Evolutionary conservation across 2,329 filamentous ascomycete genomes (phyloP), one percentile per base, ranked within the genome.

Genomic region (Fusarium chaquense): DNA sequence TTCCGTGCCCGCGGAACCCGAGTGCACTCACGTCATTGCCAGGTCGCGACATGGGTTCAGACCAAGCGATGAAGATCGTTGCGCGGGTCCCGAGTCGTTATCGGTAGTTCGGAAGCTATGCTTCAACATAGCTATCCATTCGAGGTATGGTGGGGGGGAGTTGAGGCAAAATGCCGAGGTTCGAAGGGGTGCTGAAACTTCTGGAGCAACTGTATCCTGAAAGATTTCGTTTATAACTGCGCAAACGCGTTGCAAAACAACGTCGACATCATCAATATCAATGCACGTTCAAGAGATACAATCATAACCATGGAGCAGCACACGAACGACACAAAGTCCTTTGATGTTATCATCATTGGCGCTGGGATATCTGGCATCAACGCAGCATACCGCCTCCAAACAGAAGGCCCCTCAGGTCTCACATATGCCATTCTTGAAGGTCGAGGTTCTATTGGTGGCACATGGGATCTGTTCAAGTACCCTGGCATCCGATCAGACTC

Each of bases 311-410:
- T 71, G 68, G 51, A 38, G 20, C 28, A 43, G 18, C 45, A 58
- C 13, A 12, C 35, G n/a, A 61, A 71, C 24, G 55, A 62, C 13
- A 22, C 11, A 15, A 50, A 59, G 8, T 49, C 26, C 8, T 68
- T 65, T 8, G 88, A 91, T 73, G 78, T 89, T 20, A 77, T 93
- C 72, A 88, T 94, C 70, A 80, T 94, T 54, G 92, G 92, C 15
- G 91, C 91, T 3, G 92, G 92, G 13, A 88, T 94, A 56, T 90
- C 90, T 8, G 92, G 92, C 55, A 91, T 94, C 80, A 93, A 93
- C 71, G 83, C 89, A 15, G 91, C 87, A 16, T 93, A 94, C 74
- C 87, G 90, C n/a, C 71, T 93, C 2, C 88, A 93, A 71, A 82
- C 83, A 3, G 78, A 85, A 36, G 71, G 66, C 28, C 89, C 90